Evolutionary conservation across 495 filamentous ascomycete species (phyloP).

Genomic region (Hypoxylon trugodes): DNA sequence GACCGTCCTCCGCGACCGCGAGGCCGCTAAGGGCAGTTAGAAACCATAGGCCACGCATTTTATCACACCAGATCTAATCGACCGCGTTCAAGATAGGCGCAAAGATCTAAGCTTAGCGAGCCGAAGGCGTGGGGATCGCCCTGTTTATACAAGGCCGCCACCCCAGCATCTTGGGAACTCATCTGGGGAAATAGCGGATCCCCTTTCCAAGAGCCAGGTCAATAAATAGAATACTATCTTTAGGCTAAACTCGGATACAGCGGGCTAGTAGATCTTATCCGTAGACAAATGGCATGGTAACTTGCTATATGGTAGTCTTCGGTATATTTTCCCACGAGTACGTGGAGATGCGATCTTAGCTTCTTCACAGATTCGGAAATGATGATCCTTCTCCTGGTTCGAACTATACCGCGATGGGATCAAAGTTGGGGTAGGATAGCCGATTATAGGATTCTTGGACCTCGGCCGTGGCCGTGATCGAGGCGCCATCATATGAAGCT

Average conservation of each 20-base stretch:
- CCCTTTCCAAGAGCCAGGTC: constrained; percentile 28
- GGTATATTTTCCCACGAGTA: constrained; percentile 19
- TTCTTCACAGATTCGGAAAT: constrained; percentile 17
- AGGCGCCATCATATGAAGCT: neutral
- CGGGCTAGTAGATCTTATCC: constrained; percentile 15
- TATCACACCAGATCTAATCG: constrained; percentile 5
- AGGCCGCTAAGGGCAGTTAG: constrained; percentile 46
- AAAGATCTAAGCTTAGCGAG: constrained; percentile 1
- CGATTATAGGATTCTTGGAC: neutral
- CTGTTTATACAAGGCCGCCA: constrained; percentile 37
- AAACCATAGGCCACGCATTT: constrained; percentile 45
- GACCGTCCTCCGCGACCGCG: constrained; percentile 63
- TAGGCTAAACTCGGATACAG: constrained; percentile 32
- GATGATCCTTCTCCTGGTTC: neutral
- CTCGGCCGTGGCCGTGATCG: neutral
- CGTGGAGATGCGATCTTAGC: constrained; percentile 10
- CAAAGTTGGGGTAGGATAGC: constrained; percentile 32
- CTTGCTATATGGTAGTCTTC: constrained; percentile 15
- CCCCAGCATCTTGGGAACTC: constrained; percentile 19
- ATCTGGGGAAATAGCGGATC: constrained; percentile 10
- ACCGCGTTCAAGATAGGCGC: constrained; percentile 1
- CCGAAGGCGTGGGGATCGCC: constrained; percentile 2
- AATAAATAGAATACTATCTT: constrained; percentile 8
- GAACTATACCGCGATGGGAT: constrained; percentile 5
- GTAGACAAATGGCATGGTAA: constrained; percentile 10